These are phyloP conservation scores for Effrenium voratum DNA, from an alignment of 73 alveolate genomes.

Conservation along the genomic window DNA sequence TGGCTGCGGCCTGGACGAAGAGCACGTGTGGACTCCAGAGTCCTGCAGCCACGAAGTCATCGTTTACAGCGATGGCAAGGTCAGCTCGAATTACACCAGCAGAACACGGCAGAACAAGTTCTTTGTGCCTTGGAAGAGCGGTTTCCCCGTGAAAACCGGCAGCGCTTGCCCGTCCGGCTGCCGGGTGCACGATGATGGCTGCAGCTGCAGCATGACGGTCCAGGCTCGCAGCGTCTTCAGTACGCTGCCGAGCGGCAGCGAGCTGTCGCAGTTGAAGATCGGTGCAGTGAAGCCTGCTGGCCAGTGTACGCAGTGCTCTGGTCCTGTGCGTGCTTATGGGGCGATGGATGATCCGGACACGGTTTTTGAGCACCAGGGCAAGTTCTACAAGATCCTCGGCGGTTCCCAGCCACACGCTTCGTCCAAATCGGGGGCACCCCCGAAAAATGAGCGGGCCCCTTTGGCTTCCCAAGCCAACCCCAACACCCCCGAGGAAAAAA, in stretches of 20 bases:
- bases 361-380: slow-evolving; percentile 41
- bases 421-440: too few species aligned
- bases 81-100: slow-evolving; percentile 85
- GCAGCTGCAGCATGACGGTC: slow-evolving; percentile 38
- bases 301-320: slow-evolving; percentile 35
- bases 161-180: slow-evolving; percentile 71
- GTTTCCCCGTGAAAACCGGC: background rate
- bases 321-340: slow-evolving; percentile 28
- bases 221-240: slow-evolving; percentile 40
- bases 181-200: background rate
- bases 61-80: slow-evolving; percentile 74
- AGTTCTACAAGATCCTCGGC: slow-evolving; percentile 69
- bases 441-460: too few species aligned
- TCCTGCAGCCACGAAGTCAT: slow-evolving; percentile 52
- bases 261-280: slow-evolving; percentile 27
- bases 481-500: too few species aligned
- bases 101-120: slow-evolving; percentile 49
- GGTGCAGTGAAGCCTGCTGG: slow-evolving; percentile 43
- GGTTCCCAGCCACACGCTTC: too few species aligned
- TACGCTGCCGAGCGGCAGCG: slow-evolving; percentile 9
- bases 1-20: slow-evolving; percentile 61
- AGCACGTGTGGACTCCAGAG: slow-evolving; percentile 60
- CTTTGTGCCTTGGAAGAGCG: slow-evolving; percentile 48
- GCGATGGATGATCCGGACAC: slow-evolving; percentile 20
- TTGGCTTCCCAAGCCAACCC: too few species aligned